Percentiles rank a stretch among this genome's conserved stretches.
phyloP scores from a whole-genome alignment of 192 early-diverging fungal species.

The Gamsiella multidivaricata region DNA sequence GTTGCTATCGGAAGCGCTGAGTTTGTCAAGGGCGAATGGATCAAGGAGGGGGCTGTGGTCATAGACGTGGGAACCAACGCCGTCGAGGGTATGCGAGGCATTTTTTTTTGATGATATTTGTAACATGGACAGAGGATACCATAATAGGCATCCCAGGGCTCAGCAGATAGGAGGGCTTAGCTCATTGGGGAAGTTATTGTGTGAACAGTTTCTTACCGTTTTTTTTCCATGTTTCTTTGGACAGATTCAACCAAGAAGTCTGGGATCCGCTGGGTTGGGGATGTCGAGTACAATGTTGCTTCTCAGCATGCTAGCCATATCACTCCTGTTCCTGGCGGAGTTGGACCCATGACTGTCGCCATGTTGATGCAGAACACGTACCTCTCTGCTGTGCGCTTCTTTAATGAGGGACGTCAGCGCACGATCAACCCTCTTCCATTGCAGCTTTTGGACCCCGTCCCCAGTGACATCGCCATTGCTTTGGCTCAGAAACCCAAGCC shows the following conservation, averaged over 20 bases:
- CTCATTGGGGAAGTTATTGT: too few species aligned
- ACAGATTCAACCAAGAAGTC: constrained; percentile 89
- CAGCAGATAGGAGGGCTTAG: background rate
- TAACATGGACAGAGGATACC: background rate
- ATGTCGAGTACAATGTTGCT: constrained; percentile 87
- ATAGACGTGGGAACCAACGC: constrained; percentile 99
- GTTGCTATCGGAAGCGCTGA: constrained; percentile 88
- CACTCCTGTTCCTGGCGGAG: constrained; percentile 98
- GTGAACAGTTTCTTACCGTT: background rate
- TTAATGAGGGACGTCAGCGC: constrained; percentile 58
- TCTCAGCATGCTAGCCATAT: constrained; percentile 79
- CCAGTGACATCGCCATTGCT: constrained; percentile 96
- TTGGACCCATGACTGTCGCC: constrained; percentile 99
- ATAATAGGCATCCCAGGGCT: background rate
- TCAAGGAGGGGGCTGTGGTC: constrained; percentile 93
- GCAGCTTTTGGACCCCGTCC: constrained; percentile 81
- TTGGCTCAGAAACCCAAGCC: constrained; percentile 89
- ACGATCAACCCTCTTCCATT: constrained; percentile 71
- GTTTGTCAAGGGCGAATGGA: constrained; percentile 91
- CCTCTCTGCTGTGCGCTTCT: constrained; percentile 78
- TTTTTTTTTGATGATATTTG: too few species aligned
- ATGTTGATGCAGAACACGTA: constrained; percentile 96
- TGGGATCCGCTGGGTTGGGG: constrained; percentile 94
- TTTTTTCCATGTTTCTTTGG: background rate
- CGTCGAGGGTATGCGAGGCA: constrained; percentile 63